phyloP scores from a whole-genome alignment of 495 filamentous ascomycete genomes.

The Daldinia grandis region DNA sequence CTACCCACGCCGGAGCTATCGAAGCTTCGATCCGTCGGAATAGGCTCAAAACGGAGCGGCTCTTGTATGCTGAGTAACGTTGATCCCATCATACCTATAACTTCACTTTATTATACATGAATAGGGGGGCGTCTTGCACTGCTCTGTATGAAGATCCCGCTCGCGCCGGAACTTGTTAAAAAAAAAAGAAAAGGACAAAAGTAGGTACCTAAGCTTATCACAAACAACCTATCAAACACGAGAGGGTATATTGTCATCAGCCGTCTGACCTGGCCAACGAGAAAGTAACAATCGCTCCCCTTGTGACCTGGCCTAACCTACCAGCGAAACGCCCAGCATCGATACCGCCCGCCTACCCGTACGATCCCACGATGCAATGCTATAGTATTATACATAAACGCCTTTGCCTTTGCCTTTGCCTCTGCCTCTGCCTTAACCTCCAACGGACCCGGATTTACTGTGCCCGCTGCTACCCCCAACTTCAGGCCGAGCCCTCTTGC shows the following conservation, averaged over 20 bases:
- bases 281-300: constrained; percentile 19
- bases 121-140: background rate
- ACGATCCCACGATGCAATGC: constrained; percentile 40
- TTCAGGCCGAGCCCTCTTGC: constrained; percentile 18
- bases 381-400: constrained; percentile 41
- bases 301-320: constrained; percentile 28
- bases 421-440: constrained; percentile 2
- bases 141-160: background rate
- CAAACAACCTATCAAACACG: constrained; percentile 21
- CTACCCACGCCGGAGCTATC: constrained; percentile 22
- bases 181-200: background rate
- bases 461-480: constrained; percentile 13
- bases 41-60: constrained; percentile 29
- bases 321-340: background rate
- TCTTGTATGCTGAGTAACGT: constrained; percentile 40
- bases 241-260: constrained; percentile 38
- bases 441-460: constrained; percentile 36
- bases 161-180: constrained; percentile 21
- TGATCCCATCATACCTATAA: constrained; percentile 25
- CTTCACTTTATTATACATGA: background rate
- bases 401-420: background rate
- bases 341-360: constrained; percentile 23
- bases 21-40: constrained; percentile 33
- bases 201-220: no score
- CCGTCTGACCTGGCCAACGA: constrained; percentile 33